Conservation (phyloP, 2,329 filamentous ascomycete genomes). For the Aspergillus sp. region DNA sequence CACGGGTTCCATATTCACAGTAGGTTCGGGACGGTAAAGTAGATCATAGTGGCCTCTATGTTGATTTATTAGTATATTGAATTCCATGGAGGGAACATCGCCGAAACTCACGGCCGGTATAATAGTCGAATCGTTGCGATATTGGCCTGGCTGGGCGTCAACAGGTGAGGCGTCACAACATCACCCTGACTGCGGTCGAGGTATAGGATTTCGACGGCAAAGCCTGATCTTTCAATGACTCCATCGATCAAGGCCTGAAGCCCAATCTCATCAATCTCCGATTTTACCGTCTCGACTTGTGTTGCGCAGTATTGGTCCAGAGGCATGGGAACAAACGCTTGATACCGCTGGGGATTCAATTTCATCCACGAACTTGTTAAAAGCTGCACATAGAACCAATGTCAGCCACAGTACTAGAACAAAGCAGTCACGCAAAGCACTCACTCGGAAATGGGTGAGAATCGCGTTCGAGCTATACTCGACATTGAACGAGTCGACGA, state of each 20-base stretch:
- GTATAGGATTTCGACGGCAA: slow-evolving; percentile 82
- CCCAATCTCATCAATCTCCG: slow-evolving; percentile 87
- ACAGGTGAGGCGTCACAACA: slow-evolving; percentile 52
- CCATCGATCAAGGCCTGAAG: slow-evolving; percentile 68
- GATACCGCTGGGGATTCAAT: slow-evolving; percentile 59
- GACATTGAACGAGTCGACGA: slow-evolving; percentile 68
- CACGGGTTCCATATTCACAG: slow-evolving; percentile 30
- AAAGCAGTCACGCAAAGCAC: slow-evolving; percentile 10
- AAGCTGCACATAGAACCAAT: slow-evolving; percentile 43
- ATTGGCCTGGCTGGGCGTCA: slow-evolving; percentile 31
- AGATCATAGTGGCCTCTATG: slow-evolving; percentile 82
- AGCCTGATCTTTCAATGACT: slow-evolving; percentile 67
- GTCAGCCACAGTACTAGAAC: slow-evolving; percentile 5
- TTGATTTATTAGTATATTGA: slow-evolving; percentile 12
- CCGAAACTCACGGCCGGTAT: slow-evolving; percentile 53
- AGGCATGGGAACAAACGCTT: slow-evolving; percentile 59
- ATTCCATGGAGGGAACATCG: not conserved
- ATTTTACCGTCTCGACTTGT: slow-evolving; percentile 63
- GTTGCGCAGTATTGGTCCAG: slow-evolving; percentile 62
- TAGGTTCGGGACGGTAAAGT: slow-evolving; percentile 60
- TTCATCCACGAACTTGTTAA: slow-evolving; percentile 81
- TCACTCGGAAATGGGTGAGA: slow-evolving; percentile 70
- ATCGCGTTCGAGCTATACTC: slow-evolving; percentile 59
- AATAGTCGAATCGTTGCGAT: slow-evolving; percentile 60
- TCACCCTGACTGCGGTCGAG: slow-evolving; percentile 75